These are phyloP conservation scores for Candida arabinofermentans DNA, from an alignment of 805 yeast genomes.

Conservation along the genomic window DNA sequence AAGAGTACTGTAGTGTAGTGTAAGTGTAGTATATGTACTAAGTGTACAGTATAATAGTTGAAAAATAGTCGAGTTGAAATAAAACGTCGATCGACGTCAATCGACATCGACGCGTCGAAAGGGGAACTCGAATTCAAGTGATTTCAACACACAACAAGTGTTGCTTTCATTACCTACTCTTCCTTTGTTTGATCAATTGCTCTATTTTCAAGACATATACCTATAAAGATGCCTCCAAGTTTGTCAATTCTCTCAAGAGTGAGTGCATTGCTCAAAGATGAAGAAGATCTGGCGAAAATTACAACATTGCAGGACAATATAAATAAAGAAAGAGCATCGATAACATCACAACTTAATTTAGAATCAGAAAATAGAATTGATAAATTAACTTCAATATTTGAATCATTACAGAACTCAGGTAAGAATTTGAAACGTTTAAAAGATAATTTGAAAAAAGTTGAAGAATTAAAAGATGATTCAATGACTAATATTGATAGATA, in stretches of 20 bases:
- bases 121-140: too few species aligned
- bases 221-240: constrained; percentile 11
- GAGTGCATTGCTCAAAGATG: constrained; percentile 22
- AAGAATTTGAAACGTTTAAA: constrained; percentile 48
- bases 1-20: neutral
- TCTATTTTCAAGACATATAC: neutral
- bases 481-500: constrained; percentile 60
- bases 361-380: constrained; percentile 51
- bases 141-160: too few species aligned
- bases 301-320: constrained; percentile 50
- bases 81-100: too few species aligned
- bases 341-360: constrained; percentile 70
- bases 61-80: too few species aligned
- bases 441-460: constrained; percentile 29
- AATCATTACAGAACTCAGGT: constrained; percentile 27
- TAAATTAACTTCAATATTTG: constrained; percentile 21
- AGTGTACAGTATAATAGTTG: too few species aligned
- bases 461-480: constrained; percentile 40
- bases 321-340: constrained; percentile 63
- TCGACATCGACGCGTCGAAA: too few species aligned
- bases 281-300: constrained; percentile 51
- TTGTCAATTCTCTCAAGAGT: constrained; percentile 18
- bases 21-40: too few species aligned
- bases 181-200: neutral
- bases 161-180: too few species aligned